Percentiles rank a stretch among this genome's conserved stretches.
phyloP scores from a whole-genome alignment of 352 stramenopile species.

The Globisporangium viniferum region DNA sequence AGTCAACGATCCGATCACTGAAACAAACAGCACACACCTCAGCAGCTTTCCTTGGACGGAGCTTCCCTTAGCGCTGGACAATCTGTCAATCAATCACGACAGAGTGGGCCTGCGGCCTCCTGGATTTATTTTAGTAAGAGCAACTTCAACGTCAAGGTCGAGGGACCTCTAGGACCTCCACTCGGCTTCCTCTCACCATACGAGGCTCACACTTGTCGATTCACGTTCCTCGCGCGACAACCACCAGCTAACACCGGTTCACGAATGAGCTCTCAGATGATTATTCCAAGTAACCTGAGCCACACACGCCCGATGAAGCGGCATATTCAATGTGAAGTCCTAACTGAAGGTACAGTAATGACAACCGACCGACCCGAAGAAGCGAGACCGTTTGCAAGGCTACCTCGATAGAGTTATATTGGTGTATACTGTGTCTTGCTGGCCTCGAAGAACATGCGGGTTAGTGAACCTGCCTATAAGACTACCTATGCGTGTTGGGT shows the following conservation, averaged over 20 bases:
- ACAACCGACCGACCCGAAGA: background rate
- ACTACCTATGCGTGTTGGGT: too few species aligned
- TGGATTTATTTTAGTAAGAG: slow-evolving; percentile 6
- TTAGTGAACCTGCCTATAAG: too few species aligned
- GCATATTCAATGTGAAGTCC: too few species aligned
- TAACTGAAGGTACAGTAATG: too few species aligned
- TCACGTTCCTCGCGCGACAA: too few species aligned
- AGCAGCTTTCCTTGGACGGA: background rate
- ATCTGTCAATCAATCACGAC: background rate
- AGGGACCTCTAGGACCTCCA: too few species aligned
- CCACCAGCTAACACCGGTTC: too few species aligned
- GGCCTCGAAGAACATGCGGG: background rate
- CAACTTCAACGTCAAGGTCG: background rate
- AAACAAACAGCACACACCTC: background rate
- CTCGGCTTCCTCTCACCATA: background rate
- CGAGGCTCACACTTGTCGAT: background rate
- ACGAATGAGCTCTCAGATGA: too few species aligned
- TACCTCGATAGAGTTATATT: too few species aligned
- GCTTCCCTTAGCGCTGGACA: background rate
- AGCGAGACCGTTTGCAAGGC: background rate
- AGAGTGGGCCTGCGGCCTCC: background rate
- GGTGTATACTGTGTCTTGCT: too few species aligned
- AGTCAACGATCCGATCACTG: slow-evolving; percentile 1
- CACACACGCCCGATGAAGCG: too few species aligned
- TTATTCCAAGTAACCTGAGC: too few species aligned